phyloP scores from a whole-genome alignment of 1,284 basidiomycete species.

The Retiboletus flavoniger region DNA sequence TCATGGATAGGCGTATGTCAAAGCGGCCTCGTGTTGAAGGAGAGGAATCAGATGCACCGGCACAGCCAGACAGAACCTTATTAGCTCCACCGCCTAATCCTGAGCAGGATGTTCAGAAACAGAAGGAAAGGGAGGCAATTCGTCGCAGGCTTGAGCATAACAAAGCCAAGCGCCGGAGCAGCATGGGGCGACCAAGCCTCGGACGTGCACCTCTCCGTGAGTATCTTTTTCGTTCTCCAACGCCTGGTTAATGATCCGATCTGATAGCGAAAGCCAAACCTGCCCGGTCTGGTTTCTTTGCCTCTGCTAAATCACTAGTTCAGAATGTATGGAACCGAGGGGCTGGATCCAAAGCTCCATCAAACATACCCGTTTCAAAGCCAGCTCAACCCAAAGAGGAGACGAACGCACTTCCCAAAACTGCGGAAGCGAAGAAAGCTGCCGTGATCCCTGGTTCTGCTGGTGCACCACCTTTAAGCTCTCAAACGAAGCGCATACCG shows the following conservation, averaged over 20 bases:
- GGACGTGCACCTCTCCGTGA: constrained; percentile 40
- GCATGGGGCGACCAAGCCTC: constrained; percentile 50
- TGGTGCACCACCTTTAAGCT: constrained; percentile 15
- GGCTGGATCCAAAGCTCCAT: constrained; percentile 23
- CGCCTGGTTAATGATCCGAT: constrained; percentile 11
- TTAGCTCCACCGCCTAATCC: constrained; percentile 5
- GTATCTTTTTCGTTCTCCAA: constrained; percentile 16
- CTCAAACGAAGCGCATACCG: constrained; percentile 17
- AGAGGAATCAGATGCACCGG: constrained; percentile 28
- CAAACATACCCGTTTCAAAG: constrained; percentile 17
- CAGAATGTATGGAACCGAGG: constrained; percentile 56
- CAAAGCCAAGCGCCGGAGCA: constrained; percentile 65
- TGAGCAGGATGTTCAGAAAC: constrained; percentile 38
- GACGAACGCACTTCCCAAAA: constrained; percentile 13
- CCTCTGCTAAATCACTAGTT: constrained; percentile 57
- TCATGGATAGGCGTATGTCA: constrained; percentile 27
- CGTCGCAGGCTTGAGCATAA: constrained; percentile 60
- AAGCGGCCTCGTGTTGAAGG: constrained; percentile 44
- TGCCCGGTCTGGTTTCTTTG: constrained; percentile 54
- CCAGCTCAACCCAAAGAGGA: constrained; percentile 11
- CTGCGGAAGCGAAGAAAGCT: constrained; percentile 22
- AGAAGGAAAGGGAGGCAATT: constrained; percentile 58
- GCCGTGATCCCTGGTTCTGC: constrained; percentile 20
- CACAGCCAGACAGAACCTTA: constrained; percentile 3
- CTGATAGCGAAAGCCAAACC: constrained; percentile 41